Evolutionary conservation across 73 alveolate species (phyloP).

Genomic region (Paramecium primaurelia): DNA sequence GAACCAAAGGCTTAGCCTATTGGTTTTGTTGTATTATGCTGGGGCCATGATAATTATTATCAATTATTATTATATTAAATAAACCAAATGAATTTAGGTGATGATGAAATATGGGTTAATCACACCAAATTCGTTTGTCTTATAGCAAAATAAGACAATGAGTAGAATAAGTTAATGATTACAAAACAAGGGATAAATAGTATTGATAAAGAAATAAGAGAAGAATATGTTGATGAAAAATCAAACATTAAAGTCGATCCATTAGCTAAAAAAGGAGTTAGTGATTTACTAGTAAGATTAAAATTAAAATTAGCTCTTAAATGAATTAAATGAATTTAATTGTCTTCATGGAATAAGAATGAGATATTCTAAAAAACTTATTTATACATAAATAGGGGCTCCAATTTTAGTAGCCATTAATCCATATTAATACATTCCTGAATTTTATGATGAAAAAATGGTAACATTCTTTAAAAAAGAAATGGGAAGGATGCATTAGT

Average conservation of each 20-base stretch:
- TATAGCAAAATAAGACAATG: neutral
- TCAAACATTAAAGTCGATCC: constrained; percentile 38
- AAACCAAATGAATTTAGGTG: neutral
- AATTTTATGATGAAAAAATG: constrained; percentile 72
- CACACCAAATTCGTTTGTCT: neutral
- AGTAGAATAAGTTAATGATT: neutral
- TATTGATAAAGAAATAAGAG: neutral
- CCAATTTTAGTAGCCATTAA: constrained; percentile 93
- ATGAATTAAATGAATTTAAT: constrained; percentile 81
- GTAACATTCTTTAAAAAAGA: constrained; percentile 73
- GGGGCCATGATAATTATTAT: neutral
- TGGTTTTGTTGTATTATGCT: neutral
- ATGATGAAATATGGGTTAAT: constrained; percentile 24
- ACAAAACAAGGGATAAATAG: neutral
- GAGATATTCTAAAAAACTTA: constrained; percentile 77
- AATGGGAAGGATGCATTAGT: neutral
- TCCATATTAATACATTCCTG: constrained; percentile 85
- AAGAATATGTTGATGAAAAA: neutral
- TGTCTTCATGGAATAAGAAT: constrained; percentile 75
- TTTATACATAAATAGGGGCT: constrained; percentile 88
- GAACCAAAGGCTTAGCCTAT: neutral
- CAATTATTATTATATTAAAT: neutral
- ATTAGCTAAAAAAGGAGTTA: neutral
- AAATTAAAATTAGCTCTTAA: neutral
- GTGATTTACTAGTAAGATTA: neutral